Evolutionary conservation across 73 alveolate genomes (phyloP), one percentile per base, ranked within the genome.

Genomic region (Loxodes magnus): DNA sequence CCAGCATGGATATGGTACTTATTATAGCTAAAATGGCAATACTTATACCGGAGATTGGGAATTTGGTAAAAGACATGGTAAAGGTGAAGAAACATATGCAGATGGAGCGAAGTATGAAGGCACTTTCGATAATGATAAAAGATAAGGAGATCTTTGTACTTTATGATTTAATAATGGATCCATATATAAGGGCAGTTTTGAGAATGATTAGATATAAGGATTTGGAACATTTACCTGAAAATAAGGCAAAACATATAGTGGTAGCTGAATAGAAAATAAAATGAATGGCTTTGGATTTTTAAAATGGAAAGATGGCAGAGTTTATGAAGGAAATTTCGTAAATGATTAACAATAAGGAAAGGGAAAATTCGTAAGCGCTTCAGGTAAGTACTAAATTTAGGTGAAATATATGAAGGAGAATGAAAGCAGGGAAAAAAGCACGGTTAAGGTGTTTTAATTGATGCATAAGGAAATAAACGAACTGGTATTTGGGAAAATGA

Each of bases 51-150:
- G 87, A 7, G 82, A 68, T 24, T 73, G 81, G 72, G 38, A 14
- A 55, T 61, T 55, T 16, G 64, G 67, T 30, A 19, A 33, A 29
- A 64, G 30, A 55, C 17, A 51, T 12, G 77, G 77, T 15, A 53
- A 56, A 57, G 77, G 77, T 4, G 1, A 62, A 38, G 68, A 77
- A 23, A 49, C 71, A 24, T 79, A 79, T 78, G 69, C 53, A 42
- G 82, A 71, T 37, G 83, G 90, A 7, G 57, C 67, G 51, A 54
- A 53, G 39, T 82, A 79, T 48, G 54, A 71, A 10, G 85, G 85
- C n/a, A 74, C 64, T 20, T 71, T 34, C 52, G 33, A 15, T 20
- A 66, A 54, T 35, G 78, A 71, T 38, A 35, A 54, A 67, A 71
- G 35, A 35, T 62, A 71, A 4, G 85, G 85, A n/a, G n/a, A n/a